Evolutionary conservation across 1,139 yeast genomes (phyloP), one percentile per base, ranked within the genome.

Genomic region (Hyphopichia pseudoburtonii): DNA sequence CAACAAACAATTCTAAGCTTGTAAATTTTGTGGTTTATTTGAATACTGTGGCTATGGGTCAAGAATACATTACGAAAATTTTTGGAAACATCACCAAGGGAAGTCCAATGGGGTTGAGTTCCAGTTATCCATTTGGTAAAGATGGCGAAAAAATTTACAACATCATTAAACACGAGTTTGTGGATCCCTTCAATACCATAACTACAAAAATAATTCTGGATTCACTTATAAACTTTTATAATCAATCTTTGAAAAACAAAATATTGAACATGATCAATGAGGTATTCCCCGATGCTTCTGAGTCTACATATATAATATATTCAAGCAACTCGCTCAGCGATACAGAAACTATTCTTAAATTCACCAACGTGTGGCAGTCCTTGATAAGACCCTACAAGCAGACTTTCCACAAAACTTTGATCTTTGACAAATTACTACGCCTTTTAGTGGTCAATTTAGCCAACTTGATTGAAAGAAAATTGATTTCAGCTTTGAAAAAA

Each of bases 321-420:
- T 61, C 72, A 1, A 44, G 65, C 12, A 46, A 50, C 31, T 41
- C 43, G 11, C 50, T 66, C 31, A 60, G 63, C 43, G 75, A 69
- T 37, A 58, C 60, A 8, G 30, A 60, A 4, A 43, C 52, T 7
- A 52, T 66, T 7, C 59, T 71, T 23, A 68, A 63, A 30, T 86
- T 88, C 50, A 66, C 78, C 17, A 62, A 60, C 14, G 76, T 76
- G 19, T 89, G 96, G 96, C 75, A 73, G 33, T 53, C 68, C 1
- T 52, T 86, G 34, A 72, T 86, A 41, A 60, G 68, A 6, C 95
- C 96, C 3, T 87, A 82, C 53, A 67, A 72, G 37, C 80, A 77
- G 39, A 75, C 47, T 34, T 84, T 62, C 60, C 89, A 52, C 68
- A 76, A 38, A 61, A 63, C 41, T 62, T 74, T 43, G 70, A 73